Percentiles rank a stretch among this genome's conserved stretches.
Evolutionary conservation across 768 basidiomycete species (phyloP).

Genomic region (Tulasnella sp.): DNA sequence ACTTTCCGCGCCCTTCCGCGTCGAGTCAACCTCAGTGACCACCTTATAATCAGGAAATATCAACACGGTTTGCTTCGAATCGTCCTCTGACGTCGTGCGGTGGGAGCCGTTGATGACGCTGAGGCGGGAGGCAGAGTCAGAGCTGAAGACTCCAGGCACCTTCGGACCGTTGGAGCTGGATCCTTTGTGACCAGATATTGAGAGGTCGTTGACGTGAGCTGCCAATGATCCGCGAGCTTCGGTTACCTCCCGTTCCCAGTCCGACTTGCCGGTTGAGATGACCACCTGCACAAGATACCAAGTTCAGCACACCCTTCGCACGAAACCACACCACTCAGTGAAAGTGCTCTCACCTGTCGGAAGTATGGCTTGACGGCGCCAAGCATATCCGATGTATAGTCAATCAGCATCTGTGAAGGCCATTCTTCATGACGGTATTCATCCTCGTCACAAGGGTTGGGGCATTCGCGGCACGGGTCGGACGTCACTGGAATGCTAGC

Average conservation of each 20-base stretch:
- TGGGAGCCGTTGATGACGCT: constrained; percentile 81
- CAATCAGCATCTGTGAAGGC: constrained; percentile 43
- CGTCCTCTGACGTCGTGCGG: constrained; percentile 51
- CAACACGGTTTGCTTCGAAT: constrained; percentile 62
- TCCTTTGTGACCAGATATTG: constrained; percentile 11
- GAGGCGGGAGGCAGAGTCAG: constrained; percentile 42
- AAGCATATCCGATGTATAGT: constrained; percentile 72
- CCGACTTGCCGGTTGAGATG: constrained; percentile 79
- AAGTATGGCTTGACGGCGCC: constrained; percentile 76
- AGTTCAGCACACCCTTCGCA: neutral
- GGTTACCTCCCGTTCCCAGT: constrained; percentile 79
- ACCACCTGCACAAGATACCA: constrained; percentile 41
- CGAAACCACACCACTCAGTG: neutral
- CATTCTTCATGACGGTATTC: constrained; percentile 50
- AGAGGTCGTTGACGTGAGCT: constrained; percentile 28
- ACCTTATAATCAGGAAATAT: constrained; percentile 90
- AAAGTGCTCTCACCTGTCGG: constrained; percentile 45
- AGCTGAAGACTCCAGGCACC: constrained; percentile 45
- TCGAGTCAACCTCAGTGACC: constrained; percentile 57
- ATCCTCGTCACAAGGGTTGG: constrained; percentile 23
- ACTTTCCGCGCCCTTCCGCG: constrained; percentile 50
- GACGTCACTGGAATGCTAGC: constrained; percentile 21
- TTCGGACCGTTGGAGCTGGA: constrained; percentile 3
- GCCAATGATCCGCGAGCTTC: constrained; percentile 62
- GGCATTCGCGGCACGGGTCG: constrained; percentile 22